Base-by-base conservation (phyloP, 495 filamentous ascomycete genomes). In the Xylaria grammica region DNA sequence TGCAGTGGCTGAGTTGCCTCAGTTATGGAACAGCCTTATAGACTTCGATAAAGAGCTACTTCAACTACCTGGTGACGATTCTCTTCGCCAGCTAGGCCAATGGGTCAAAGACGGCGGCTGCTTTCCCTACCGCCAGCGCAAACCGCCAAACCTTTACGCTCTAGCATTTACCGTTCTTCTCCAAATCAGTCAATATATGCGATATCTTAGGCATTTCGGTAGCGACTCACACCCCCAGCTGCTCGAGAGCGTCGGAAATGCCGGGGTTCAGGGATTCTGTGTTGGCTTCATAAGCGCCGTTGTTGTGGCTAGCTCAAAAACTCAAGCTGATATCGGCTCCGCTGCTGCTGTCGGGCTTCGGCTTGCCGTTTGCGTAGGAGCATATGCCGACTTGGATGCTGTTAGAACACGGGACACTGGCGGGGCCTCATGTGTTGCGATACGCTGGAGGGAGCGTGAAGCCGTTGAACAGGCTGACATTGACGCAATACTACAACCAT, bases 181-280 rank as follows among this genome's bases (percentile, higher is more conserved):
- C 13, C 65, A 67, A 9, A 40, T 67, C 19, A 29, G 44, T 9
- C 65, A 64, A 24, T 67, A 67, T 30, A 17, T 56, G 9, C 20
- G 65, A 1, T 67, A 67, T 22, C 40, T 67, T 17, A 32, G 42
- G 9, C 17, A 54, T 27, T 19, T 63, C 22, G 46, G 32, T 26
- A 26, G 22, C 36, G 56, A 11, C 4, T 22, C 44, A 19, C 52
- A 29, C 26, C 30, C 0, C 10, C 62, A 17, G 32, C 42, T 55
- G 9, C 34, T 46, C 9, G 46, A 24, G 17, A 20, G 24, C n/a
- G 56, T 59, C 13, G 42, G 30, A 30, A 17, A 6, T 17, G 71
- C 60, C 13, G 73, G 71, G 15, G 54, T 69, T 20, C 74, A 77
- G 44, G 75, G 75, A 0, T 79, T 80, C 54, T 82, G 79, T 63